phyloP scores from a whole-genome alignment of 257 asterid genomes.

The Rehmannia glutinosa region DNA sequence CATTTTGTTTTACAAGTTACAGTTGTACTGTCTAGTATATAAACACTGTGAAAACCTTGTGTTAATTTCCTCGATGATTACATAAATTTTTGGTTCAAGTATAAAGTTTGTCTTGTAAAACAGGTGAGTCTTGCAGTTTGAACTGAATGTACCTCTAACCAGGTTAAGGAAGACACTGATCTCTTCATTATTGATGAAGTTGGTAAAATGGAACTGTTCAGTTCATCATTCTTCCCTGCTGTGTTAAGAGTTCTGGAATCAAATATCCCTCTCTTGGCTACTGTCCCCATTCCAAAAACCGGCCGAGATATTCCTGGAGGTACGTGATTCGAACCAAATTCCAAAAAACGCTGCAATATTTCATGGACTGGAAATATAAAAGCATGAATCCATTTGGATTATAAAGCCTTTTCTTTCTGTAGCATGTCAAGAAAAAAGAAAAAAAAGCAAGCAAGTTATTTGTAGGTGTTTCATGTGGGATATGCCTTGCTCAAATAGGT shows the following conservation, averaged over 20 bases:
- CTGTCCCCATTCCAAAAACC: slow-evolving; percentile 67
- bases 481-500: neutral
- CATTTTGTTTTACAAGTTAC: neutral
- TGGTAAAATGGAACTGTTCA: slow-evolving; percentile 89
- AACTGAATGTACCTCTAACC: slow-evolving; percentile 17
- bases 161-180: slow-evolving; percentile 79
- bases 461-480: too few relatives aligned
- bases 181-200: slow-evolving; percentile 84
- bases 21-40: neutral
- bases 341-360: neutral
- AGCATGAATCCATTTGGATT: too few relatives aligned
- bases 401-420: too few relatives aligned
- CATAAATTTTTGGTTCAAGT: too few relatives aligned
- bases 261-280: slow-evolving; percentile 77
- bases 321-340: slow-evolving; percentile 22
- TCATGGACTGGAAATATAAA: neutral
- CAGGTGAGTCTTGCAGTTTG: neutral
- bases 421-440: too few relatives aligned
- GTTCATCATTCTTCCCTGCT: slow-evolving; percentile 86
- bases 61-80: too few relatives aligned
- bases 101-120: neutral
- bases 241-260: slow-evolving; percentile 75
- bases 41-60: neutral
- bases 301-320: slow-evolving; percentile 92
- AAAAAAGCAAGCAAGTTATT: too few relatives aligned